Percentiles rank a stretch among this genome's conserved stretches.
phyloP scores from a whole-genome alignment of 345 rosid genomes.

The Citrus hindsii region DNA sequence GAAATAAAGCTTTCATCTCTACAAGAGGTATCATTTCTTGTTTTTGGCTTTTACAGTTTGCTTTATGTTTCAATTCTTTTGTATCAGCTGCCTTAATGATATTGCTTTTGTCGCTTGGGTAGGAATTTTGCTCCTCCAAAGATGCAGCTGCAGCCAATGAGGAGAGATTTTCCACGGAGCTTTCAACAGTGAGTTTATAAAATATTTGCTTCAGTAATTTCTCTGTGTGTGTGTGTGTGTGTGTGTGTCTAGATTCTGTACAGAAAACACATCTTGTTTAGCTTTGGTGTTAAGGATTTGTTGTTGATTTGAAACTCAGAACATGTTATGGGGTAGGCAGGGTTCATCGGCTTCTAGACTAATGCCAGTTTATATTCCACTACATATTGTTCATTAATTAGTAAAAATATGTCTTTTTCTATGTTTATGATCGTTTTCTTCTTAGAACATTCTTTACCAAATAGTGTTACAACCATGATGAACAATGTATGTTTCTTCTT shows the following conservation, averaged over 20 bases:
- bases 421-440: background rate
- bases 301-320: background rate
- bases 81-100: slow-evolving; percentile 14
- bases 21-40: slow-evolving; percentile 55
- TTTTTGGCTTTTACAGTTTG: background rate
- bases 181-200: slow-evolving; percentile 63
- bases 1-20: slow-evolving; percentile 46
- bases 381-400: background rate
- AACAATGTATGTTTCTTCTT: no score
- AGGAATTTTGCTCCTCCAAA: slow-evolving; percentile 74
- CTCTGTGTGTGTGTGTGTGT: background rate
- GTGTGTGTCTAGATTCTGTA: background rate
- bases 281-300: background rate
- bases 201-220: background rate
- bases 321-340: background rate
- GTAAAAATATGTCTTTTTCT: background rate
- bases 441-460: background rate
- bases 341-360: background rate
- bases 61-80: slow-evolving; percentile 10
- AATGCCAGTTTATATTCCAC: background rate
- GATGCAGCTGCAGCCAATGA: slow-evolving; percentile 70
- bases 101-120: slow-evolving; percentile 20
- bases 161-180: slow-evolving; percentile 67
- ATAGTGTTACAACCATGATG: no score
- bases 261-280: background rate